These are phyloP conservation scores for Rhododendron ferrugineum DNA, from an alignment of 148 eudicot genomes.

Conservation along the genomic window DNA sequence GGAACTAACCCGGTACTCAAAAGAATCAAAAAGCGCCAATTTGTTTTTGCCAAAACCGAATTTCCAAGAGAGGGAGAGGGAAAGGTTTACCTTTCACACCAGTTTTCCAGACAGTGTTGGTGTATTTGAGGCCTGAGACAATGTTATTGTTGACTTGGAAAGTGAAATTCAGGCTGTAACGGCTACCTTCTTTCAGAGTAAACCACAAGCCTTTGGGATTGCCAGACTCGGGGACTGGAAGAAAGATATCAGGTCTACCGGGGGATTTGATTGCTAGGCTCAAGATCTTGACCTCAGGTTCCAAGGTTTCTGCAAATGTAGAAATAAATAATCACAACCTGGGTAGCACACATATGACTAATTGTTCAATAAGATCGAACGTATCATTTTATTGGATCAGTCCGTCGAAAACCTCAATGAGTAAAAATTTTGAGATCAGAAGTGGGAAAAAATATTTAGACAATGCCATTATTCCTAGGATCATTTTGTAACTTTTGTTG, in stretches of 20 bases:
- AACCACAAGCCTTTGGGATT: slow-evolving; percentile 66
- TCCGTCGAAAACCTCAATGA: background rate
- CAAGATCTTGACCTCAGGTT: slow-evolving; percentile 62
- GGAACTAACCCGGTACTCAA: background rate
- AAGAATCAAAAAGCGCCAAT: slow-evolving; percentile 1
- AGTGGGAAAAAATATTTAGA: background rate
- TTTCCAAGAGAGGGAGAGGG: background rate
- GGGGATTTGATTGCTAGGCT: slow-evolving; percentile 50
- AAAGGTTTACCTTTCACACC: slow-evolving; percentile 47
- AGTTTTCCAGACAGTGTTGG: slow-evolving; percentile 64
- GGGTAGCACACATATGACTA: background rate
- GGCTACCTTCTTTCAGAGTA: slow-evolving; percentile 66
- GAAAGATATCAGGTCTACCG: slow-evolving; percentile 50
- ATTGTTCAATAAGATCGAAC: background rate
- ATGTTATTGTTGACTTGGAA: slow-evolving; percentile 59
- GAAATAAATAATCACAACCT: background rate
- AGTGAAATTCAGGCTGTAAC: slow-evolving; percentile 52
- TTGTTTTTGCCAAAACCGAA: background rate
- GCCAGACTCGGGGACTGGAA: slow-evolving; percentile 56
- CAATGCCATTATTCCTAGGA: background rate
- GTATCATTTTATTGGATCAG: background rate
- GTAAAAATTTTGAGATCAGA: background rate
- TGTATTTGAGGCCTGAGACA: slow-evolving; percentile 62
- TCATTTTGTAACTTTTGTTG: background rate
- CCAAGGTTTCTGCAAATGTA: slow-evolving; percentile 41